A percentile compares a stretch with the other conserved stretches of the same genome.
Conservation (phyloP, 352 stramenopile genomes). For the Elongisporangium prolatum region DNA sequence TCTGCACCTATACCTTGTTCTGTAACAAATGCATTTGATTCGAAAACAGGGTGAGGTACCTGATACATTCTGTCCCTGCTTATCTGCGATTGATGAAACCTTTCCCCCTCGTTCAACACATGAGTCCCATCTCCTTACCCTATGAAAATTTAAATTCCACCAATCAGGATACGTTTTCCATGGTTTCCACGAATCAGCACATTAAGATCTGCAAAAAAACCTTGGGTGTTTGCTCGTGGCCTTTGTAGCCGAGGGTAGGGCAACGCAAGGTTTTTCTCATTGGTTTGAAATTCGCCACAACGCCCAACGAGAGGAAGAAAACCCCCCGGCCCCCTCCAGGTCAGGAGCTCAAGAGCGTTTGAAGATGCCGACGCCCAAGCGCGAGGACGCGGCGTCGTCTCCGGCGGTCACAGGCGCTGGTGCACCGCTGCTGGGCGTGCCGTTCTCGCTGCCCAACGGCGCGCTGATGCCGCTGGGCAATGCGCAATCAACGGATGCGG, state of each 20-base stretch:
- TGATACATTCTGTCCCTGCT: background rate
- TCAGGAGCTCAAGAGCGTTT: conserved; percentile 11
- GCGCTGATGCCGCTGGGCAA: conserved; percentile 4
- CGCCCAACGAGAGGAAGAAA: conserved; percentile 69
- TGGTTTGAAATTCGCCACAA: conserved; percentile 59
- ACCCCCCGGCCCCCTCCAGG: conserved; percentile 10
- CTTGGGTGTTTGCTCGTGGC: conserved; percentile 1
- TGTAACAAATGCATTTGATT: background rate
- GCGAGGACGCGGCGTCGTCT: background rate
- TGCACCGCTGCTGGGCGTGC: conserved; percentile 1
- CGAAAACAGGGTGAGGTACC: background rate
- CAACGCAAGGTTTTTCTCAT: conserved; percentile 21
- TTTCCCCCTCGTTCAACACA: background rate
- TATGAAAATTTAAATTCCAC: conserved; percentile 43
- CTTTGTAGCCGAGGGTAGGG: background rate
- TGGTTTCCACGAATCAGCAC: conserved; percentile 34
- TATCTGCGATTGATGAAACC: background rate
- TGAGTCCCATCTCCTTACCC: conserved; percentile 10
- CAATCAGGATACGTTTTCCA: conserved; percentile 12
- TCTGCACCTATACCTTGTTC: background rate
- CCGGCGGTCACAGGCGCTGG: conserved; percentile 4
- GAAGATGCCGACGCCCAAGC: conserved; percentile 1
- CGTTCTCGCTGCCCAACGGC: background rate
- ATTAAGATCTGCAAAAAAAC: conserved; percentile 3
- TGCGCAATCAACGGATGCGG: conserved; percentile 17